phyloP scores from a whole-genome alignment of 23 red algal genomes.

The Gracilaria domingensis region DNA sequence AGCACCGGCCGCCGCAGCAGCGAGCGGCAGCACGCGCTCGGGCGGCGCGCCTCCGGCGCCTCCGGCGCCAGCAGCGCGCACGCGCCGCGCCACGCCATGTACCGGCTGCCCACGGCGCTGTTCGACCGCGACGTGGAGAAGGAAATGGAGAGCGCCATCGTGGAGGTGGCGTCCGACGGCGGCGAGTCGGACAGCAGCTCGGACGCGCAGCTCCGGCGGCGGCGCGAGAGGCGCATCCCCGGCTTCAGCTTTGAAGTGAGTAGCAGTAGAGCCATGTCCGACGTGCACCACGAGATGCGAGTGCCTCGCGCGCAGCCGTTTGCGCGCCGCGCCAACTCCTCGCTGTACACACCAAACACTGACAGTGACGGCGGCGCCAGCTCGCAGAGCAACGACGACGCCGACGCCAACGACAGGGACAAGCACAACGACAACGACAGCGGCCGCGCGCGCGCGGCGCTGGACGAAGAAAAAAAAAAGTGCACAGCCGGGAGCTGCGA shows the following conservation, averaged over 20 bases:
- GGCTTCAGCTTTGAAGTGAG: conserved; percentile 38
- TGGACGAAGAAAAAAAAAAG: conserved; percentile 13
- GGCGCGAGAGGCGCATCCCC: not conserved
- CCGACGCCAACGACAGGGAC: too few species aligned
- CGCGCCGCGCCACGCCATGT: not conserved
- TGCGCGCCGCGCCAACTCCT: conserved; percentile 1
- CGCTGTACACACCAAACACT: not conserved
- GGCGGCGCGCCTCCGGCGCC: not conserved
- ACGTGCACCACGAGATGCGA: conserved; percentile 23
- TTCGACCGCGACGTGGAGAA: conserved; percentile 45
- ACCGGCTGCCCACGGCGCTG: conserved; percentile 36
- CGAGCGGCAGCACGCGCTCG: not conserved
- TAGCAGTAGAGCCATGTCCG: conserved; percentile 27
- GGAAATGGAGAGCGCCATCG: conserved; percentile 52
- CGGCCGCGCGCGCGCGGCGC: not conserved
- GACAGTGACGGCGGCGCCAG: too few species aligned
- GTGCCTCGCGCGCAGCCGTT: conserved; percentile 3
- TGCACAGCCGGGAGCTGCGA: not conserved
- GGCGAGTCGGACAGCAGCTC: conserved; percentile 23
- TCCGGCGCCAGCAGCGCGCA: not conserved
- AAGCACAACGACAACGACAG: too few species aligned
- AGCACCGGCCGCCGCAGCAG: not conserved
- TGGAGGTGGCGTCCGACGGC: conserved; percentile 57
- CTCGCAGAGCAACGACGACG: not conserved
- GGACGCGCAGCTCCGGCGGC: not conserved